Evolutionary conservation across 2,329 filamentous ascomycete species (phyloP), one percentile per base, ranked within the genome.

Genomic region (Cladosporium sp.): DNA sequence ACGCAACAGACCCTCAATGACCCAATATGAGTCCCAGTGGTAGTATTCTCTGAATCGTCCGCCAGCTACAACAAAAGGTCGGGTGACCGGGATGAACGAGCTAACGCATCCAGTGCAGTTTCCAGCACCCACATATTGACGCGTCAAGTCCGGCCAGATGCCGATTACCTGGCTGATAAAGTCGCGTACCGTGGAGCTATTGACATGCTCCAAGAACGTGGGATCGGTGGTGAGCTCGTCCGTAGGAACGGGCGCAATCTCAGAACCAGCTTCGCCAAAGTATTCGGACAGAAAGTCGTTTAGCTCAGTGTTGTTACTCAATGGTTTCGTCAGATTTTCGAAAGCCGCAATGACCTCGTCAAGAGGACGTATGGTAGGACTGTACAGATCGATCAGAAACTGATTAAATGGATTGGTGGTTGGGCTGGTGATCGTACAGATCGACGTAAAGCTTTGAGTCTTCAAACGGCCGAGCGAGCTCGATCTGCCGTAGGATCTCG

Each of bases 391-490:
- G 11, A 37, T 53, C 18, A 53, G 31, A n/a, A n/a, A 9, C n/a
- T n/a, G 35, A 4, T 14, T 14, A 11, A 9, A 16, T 18, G 9
- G 22, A 34, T 61, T 37, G 58, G 48, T 32, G 31, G 22, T 40
- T 22, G n/a, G 32, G 18, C 32, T 9, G 13, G 28, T 13, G 28
- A 31, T 46, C 50, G 44, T 16, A 52, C 54, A 70, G 66, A 56
- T 87, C 84, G 41, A 86, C 84, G 63, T 85, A 86, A 1, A 82
- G 85, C 74, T 86, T 87, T 55, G 82, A 86, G 68, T 86, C 84
- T 11, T 73, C 68, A 58, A 86, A 86, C 0, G 83, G 83, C 19
- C 71, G 72, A 2, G 83, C 83, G 9, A 86, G 72, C 69, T 86
- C 77, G 44, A 87, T 77, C 56, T 81, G 74, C 55, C 76, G 73